A percentile compares a stretch with the other conserved stretches of the same genome.
phyloP scores from a whole-genome alignment of 225 moss, liverwort and hornwort genomes.

The Marchantia polymorpha region DNA sequence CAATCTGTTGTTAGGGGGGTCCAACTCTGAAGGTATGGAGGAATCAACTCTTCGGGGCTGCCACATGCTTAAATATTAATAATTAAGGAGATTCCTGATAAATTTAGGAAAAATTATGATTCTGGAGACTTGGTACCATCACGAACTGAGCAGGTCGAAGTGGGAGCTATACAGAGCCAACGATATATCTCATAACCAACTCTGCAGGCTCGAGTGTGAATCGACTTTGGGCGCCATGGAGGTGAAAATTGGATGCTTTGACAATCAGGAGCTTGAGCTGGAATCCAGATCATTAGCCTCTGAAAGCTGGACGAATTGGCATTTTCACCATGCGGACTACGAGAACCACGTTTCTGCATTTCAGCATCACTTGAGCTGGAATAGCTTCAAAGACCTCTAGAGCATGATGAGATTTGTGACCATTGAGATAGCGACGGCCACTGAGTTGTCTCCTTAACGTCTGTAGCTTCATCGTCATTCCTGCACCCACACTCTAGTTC shows the following conservation, averaged over 20 bases:
- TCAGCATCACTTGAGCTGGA: conserved; percentile 26
- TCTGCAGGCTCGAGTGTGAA: conserved; percentile 29
- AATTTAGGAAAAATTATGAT: background rate
- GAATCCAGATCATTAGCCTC: background rate
- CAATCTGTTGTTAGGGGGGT: background rate
- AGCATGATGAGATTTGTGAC: no score
- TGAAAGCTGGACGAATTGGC: conserved; percentile 36
- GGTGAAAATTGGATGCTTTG: conserved; percentile 20
- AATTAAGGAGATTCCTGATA: background rate
- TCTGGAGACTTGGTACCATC: background rate
- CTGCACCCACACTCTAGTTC: no score
- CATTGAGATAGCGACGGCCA: no score
- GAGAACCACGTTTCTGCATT: conserved; percentile 29
- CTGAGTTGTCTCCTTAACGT: no score
- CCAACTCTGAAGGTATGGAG: background rate
- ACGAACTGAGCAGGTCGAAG: no score
- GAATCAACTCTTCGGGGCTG: background rate
- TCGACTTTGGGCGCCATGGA: conserved; percentile 11
- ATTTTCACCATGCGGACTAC: conserved; percentile 11
- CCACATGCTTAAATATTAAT: background rate
- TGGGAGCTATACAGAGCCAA: background rate
- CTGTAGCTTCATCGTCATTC: no score
- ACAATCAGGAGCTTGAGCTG: background rate
- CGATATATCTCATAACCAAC: background rate
- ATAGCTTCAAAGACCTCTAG: background rate